phyloP scores from a whole-genome alignment of 2,329 filamentous ascomycete genomes.

The Penicillium sp. region DNA sequence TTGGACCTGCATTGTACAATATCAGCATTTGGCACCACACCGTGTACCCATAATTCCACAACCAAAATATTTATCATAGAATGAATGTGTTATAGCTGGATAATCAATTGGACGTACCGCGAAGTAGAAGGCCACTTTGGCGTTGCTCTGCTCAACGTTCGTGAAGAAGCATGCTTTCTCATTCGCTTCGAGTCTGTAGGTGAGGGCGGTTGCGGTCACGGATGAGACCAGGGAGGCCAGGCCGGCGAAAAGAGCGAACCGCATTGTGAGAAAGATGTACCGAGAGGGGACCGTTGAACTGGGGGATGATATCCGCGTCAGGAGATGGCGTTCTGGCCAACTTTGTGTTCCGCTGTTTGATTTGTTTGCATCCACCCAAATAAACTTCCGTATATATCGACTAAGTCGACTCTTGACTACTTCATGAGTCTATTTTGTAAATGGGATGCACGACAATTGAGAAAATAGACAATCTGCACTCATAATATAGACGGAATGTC shows the following conservation, averaged over 20 bases:
- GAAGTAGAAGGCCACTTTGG: slow-evolving; percentile 98
- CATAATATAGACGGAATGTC: slow-evolving; percentile 8
- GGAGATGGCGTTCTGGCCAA: slow-evolving; percentile 34
- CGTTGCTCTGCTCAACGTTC: slow-evolving; percentile 70
- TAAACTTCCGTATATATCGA: slow-evolving; percentile 18
- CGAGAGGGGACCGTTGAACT: slow-evolving; percentile 17
- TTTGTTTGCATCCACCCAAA: slow-evolving; percentile 36
- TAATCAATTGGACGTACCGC: slow-evolving; percentile 64
- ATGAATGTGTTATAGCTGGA: neutral
- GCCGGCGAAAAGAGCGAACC: slow-evolving; percentile 62
- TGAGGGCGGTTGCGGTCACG: slow-evolving; percentile 84
- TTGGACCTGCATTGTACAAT: slow-evolving; percentile 70
- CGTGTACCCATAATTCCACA: neutral
- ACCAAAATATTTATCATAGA: neutral
- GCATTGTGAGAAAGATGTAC: slow-evolving; percentile 54
- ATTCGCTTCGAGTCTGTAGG: slow-evolving; percentile 85
- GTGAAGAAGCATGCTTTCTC: slow-evolving; percentile 97
- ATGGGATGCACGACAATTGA: neutral
- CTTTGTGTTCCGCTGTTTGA: slow-evolving; percentile 35
- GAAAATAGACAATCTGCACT: neutral
- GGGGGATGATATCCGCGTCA: slow-evolving; percentile 24
- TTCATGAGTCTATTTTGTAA: slow-evolving; percentile 4
- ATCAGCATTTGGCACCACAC: slow-evolving; percentile 6
- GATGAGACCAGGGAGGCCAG: slow-evolving; percentile 70
- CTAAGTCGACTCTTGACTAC: slow-evolving; percentile 4